Percentiles rank a stretch among this genome's conserved stretches.
These are phyloP conservation scores for Claviceps digitariae DNA, from an alignment of 2,329 filamentous ascomycete species.

Conservation along the genomic window DNA sequence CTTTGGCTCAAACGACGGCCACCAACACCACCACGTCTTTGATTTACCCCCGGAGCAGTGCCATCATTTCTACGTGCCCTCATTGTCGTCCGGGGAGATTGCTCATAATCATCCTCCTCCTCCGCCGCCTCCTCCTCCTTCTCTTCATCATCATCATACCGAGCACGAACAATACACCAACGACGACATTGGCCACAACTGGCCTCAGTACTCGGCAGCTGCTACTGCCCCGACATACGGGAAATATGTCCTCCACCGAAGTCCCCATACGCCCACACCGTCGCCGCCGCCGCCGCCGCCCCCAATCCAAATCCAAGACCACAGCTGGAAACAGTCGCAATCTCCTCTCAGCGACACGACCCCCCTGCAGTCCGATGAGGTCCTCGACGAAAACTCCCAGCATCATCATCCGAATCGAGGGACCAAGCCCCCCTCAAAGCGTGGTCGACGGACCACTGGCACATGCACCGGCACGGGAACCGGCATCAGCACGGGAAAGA, in stretches of 20 bases:
- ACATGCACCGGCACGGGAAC: neutral
- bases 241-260: neutral
- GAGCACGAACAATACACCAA: neutral
- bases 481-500: neutral
- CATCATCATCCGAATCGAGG: neutral
- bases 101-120: neutral
- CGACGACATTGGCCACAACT: neutral
- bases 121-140: no score
- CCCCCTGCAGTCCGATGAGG: neutral
- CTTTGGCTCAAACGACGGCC: neutral
- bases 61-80: neutral
- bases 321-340: neutral
- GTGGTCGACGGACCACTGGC: neutral
- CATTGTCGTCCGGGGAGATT: neutral
- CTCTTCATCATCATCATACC: no score
- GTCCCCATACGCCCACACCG: neutral
- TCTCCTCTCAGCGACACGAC: neutral
- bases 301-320: no score
- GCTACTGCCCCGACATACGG: neutral
- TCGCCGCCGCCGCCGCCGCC: neutral
- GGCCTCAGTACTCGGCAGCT: neutral
- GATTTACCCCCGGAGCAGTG: neutral
- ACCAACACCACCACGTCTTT: neutral
- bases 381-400: neutral
- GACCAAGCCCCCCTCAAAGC: neutral